Conservation (phyloP, 2,329 filamentous ascomycete genomes). For the Alternaria arborescens region DNA sequence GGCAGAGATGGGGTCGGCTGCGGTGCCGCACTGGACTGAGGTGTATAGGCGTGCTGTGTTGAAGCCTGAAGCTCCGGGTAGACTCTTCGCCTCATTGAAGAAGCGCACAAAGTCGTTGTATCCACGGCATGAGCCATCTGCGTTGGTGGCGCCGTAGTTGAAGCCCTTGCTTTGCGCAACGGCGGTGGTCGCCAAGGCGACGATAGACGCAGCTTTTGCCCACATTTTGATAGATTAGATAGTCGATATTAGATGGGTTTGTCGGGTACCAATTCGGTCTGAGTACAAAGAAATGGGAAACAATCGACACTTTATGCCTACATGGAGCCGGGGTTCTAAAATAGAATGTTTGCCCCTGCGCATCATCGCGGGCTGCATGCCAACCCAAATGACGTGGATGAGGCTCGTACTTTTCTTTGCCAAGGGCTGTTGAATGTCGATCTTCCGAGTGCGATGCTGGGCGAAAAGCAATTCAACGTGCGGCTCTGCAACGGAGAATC, state of each 20-base stretch:
- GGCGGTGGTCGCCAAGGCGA: slow-evolving; percentile 33
- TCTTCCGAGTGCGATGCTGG: slow-evolving; percentile 11
- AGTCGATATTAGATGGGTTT: background rate
- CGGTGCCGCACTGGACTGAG: slow-evolving; percentile 72
- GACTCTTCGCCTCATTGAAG: slow-evolving; percentile 70
- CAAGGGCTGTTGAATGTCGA: slow-evolving; percentile 20
- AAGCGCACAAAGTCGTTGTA: slow-evolving; percentile 73
- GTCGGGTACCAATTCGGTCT: background rate
- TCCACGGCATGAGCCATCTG: slow-evolving; percentile 65
- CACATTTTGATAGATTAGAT: slow-evolving; percentile 19
- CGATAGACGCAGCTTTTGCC: slow-evolving; percentile 20
- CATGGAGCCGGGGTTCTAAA: background rate
- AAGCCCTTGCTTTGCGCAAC: slow-evolving; percentile 62
- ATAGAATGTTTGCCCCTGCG: slow-evolving; percentile 16
- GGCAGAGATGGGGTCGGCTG: slow-evolving; percentile 53
- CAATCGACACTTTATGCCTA: background rate
- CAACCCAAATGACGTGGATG: slow-evolving; percentile 25
- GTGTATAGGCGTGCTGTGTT: slow-evolving; percentile 76
- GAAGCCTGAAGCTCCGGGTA: slow-evolving; percentile 72
- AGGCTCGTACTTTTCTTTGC: slow-evolving; percentile 21
- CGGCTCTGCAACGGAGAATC: background rate
- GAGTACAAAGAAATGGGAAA: background rate
- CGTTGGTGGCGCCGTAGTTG: slow-evolving; percentile 74
- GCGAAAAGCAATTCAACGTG: background rate
- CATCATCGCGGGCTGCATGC: slow-evolving; percentile 22